A percentile compares a stretch with the other conserved stretches of the same genome.
Conservation (phyloP, 139 green algal species). For the Coccomyxa sp. region DNA sequence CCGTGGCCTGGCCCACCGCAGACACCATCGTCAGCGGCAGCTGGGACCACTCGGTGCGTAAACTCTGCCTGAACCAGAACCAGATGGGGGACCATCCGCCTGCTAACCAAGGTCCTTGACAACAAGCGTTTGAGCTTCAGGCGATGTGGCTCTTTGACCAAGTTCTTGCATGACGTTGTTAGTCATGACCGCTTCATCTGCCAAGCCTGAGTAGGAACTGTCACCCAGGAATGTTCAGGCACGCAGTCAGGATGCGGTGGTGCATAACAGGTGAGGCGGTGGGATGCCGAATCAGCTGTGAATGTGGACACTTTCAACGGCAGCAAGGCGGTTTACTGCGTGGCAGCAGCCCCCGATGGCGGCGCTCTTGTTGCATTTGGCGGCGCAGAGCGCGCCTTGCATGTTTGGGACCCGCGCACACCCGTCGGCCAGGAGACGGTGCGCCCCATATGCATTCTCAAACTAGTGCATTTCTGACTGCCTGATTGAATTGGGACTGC, state of each 20-base stretch:
- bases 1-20: slow-evolving; percentile 46
- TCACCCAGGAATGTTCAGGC: too few relatives aligned
- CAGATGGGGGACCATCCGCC: too few relatives aligned
- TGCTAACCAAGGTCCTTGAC: too few relatives aligned
- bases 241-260: too few relatives aligned
- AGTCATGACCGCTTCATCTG: too few relatives aligned
- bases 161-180: too few relatives aligned
- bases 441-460: neutral
- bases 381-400: slow-evolving; percentile 56
- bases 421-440: slow-evolving; percentile 40
- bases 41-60: slow-evolving; percentile 73
- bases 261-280: slow-evolving; percentile 45
- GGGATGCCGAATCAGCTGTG: slow-evolving; percentile 51
- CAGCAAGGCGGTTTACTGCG: slow-evolving; percentile 65
- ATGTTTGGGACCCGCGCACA: slow-evolving; percentile 71
- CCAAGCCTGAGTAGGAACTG: too few relatives aligned
- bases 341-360: slow-evolving; percentile 29
- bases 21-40: slow-evolving; percentile 52
- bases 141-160: too few relatives aligned
- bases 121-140: too few relatives aligned
- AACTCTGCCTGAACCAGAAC: neutral
- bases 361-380: slow-evolving; percentile 62
- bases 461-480: neutral
- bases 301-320: slow-evolving; percentile 57
- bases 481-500: neutral